phyloP scores from a whole-genome alignment of 306 rosid genomes.

The Bauhinia variegata region DNA sequence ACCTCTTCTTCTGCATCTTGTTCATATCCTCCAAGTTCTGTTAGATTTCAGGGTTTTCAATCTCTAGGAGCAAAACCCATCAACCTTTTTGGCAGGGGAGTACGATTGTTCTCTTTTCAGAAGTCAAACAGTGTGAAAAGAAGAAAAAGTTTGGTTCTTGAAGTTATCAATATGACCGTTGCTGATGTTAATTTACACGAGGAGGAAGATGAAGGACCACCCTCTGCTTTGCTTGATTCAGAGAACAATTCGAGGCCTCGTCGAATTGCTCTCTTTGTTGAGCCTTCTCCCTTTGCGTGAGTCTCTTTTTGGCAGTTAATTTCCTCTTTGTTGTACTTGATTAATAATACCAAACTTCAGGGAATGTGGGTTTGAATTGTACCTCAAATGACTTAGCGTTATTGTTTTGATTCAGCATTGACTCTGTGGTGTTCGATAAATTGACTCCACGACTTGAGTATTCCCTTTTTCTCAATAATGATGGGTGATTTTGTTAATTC shows the following conservation, averaged over 20 bases:
- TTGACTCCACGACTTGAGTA: background rate
- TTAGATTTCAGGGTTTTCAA: slow-evolving; percentile 38
- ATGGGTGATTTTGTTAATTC: background rate
- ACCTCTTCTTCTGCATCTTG: slow-evolving; percentile 25
- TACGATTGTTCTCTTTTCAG: slow-evolving; percentile 29
- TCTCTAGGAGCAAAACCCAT: slow-evolving; percentile 48
- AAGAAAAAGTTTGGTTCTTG: slow-evolving; percentile 40
- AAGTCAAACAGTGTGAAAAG: slow-evolving; percentile 26
- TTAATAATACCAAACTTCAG: background rate
- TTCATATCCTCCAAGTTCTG: slow-evolving; percentile 20
- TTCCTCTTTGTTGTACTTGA: background rate
- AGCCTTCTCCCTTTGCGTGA: slow-evolving; percentile 99
- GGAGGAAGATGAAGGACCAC: slow-evolving; percentile 72
- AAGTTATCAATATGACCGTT: slow-evolving; percentile 70
- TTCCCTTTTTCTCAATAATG: background rate
- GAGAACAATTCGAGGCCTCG: slow-evolving; percentile 76
- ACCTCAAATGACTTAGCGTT: slow-evolving; percentile 4
- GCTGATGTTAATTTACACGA: slow-evolving; percentile 51
- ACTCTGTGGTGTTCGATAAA: slow-evolving; percentile 37
- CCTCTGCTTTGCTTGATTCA: slow-evolving; percentile 62
- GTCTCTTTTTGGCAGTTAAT: slow-evolving; percentile 32
- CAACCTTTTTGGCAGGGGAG: slow-evolving; percentile 34
- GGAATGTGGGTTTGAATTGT: slow-evolving; percentile 30
- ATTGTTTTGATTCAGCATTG: slow-evolving; percentile 15
- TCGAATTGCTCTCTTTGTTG: slow-evolving; percentile 93